Percentiles rank a stretch among this genome's conserved stretches.
phyloP scores from a whole-genome alignment of 164 flowering plant genomes.

The Taxillus chinensis region DNA sequence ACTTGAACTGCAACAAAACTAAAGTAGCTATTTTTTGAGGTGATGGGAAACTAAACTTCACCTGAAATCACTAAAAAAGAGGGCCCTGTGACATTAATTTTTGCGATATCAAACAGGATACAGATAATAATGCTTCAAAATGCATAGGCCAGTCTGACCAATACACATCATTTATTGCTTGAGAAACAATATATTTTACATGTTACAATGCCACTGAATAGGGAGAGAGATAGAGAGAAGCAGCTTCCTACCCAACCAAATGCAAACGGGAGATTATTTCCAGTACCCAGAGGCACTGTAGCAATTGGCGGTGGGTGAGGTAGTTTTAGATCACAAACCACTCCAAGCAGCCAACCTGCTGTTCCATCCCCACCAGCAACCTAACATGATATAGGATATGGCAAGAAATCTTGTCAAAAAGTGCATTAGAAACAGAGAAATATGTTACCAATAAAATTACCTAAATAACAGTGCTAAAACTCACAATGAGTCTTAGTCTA shows the following conservation, averaged over 20 bases:
- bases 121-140: too few species aligned
- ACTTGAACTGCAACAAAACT: too few species aligned
- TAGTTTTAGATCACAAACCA: constrained; percentile 76
- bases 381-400: constrained; percentile 21
- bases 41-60: too few species aligned
- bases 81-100: too few species aligned
- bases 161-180: neutral
- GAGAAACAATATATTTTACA: neutral
- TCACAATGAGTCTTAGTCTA: constrained; percentile 63
- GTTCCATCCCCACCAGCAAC: constrained; percentile 99
- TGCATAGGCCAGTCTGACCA: too few species aligned
- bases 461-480: constrained; percentile 13
- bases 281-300: constrained; percentile 91
- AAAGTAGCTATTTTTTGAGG: too few species aligned
- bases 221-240: neutral
- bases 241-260: constrained; percentile 77
- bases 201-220: neutral
- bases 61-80: too few species aligned
- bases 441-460: constrained; percentile 1
- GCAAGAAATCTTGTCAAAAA: neutral
- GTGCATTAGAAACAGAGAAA: neutral
- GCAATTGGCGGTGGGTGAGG: constrained; percentile 79
- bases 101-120: too few species aligned
- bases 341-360: constrained; percentile 92
- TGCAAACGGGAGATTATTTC: constrained; percentile 81